Percentiles rank a stretch among this genome's conserved stretches.
phyloP scores from a whole-genome alignment of 306 rosid species.

The Aeschynomene evenia region DNA sequence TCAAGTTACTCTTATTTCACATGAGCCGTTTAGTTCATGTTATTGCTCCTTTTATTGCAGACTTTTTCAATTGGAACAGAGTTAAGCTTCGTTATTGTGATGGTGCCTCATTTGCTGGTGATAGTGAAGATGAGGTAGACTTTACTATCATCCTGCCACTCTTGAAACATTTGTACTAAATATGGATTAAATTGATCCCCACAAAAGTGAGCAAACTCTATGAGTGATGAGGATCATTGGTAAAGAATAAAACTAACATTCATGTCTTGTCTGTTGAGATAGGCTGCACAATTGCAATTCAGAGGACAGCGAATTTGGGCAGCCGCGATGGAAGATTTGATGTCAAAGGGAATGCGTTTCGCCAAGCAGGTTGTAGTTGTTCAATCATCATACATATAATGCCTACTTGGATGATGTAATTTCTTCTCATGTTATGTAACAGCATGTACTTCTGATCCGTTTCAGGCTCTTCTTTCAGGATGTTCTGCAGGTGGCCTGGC shows the following conservation, averaged over 20 bases:
- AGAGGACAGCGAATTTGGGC: slow-evolving; percentile 90
- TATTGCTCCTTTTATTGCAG: slow-evolving; percentile 45
- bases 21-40: slow-evolving; percentile 9
- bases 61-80: slow-evolving; percentile 94
- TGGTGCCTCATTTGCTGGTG: slow-evolving; percentile 94
- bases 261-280: slow-evolving; percentile 11
- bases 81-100: slow-evolving; percentile 97
- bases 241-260: not conserved
- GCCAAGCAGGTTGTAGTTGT: slow-evolving; percentile 81
- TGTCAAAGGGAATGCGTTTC: slow-evolving; percentile 77
- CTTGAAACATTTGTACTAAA: too few relatives aligned
- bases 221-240: not conserved
- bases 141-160: slow-evolving; percentile 9
- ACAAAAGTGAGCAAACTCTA: not conserved
- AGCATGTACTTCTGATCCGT: not conserved
- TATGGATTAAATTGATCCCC: too few relatives aligned
- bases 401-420: not conserved
- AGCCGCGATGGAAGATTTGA: slow-evolving; percentile 90
- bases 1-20: not conserved
- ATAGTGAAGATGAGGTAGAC: slow-evolving; percentile 67
- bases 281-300: slow-evolving; percentile 73
- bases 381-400: not conserved
- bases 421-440: slow-evolving; percentile 12
- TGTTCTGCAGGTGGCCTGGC: slow-evolving; percentile 99
- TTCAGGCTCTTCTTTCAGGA: slow-evolving; percentile 93